A percentile compares a stretch with the other conserved stretches of the same genome.
Conservation (phyloP, 208 protist genomes). For the Crithidia expoeki region DNA sequence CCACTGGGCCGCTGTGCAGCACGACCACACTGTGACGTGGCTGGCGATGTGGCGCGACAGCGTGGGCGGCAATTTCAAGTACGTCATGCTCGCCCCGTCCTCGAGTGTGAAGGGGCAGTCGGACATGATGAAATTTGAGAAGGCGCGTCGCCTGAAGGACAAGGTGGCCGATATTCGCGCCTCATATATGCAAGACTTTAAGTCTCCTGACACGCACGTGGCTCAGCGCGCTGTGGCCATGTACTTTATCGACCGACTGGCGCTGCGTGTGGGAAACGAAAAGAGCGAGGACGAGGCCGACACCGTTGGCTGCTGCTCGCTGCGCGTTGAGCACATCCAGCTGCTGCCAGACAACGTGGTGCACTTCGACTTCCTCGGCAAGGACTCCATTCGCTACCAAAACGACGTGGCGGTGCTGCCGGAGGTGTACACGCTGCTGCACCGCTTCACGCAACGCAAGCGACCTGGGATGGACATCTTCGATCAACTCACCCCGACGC, state of each 20-base stretch:
- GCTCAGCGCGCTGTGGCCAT: slow-evolving; percentile 96
- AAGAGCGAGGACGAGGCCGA: slow-evolving; percentile 98
- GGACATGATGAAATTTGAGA: slow-evolving; percentile 99
- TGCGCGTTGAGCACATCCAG: slow-evolving; percentile 97
- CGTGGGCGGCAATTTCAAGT: slow-evolving; percentile 94
- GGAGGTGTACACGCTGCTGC: slow-evolving; percentile 93
- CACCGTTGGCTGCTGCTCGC: slow-evolving; percentile 98
- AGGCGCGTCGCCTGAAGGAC: slow-evolving; percentile 95
- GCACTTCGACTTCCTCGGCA: slow-evolving; percentile 98
- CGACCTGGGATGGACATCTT: slow-evolving; percentile 93
- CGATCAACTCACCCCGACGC: slow-evolving; percentile 87
- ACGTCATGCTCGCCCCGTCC: slow-evolving; percentile 96
- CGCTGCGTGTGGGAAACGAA: slow-evolving; percentile 99
- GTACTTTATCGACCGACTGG: slow-evolving; percentile 99
- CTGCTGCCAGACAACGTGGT: slow-evolving; percentile 72
- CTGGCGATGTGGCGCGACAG: slow-evolving; percentile 97
- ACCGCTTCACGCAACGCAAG: slow-evolving; percentile 88
- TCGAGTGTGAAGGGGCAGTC: slow-evolving; percentile 96
- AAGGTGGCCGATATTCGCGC: slow-evolving; percentile 94
- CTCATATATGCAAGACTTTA: slow-evolving; percentile 93
- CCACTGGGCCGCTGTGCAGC: slow-evolving; percentile 93
- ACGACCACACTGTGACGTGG: slow-evolving; percentile 98
- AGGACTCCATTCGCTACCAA: slow-evolving; percentile 98
- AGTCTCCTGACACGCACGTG: slow-evolving; percentile 47
- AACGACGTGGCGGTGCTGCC: slow-evolving; percentile 92